Evolutionary conservation across 2,329 filamentous ascomycete species (phyloP), one percentile per base, ranked within the genome.

Genomic region (Coleophoma eucalyptorum): DNA sequence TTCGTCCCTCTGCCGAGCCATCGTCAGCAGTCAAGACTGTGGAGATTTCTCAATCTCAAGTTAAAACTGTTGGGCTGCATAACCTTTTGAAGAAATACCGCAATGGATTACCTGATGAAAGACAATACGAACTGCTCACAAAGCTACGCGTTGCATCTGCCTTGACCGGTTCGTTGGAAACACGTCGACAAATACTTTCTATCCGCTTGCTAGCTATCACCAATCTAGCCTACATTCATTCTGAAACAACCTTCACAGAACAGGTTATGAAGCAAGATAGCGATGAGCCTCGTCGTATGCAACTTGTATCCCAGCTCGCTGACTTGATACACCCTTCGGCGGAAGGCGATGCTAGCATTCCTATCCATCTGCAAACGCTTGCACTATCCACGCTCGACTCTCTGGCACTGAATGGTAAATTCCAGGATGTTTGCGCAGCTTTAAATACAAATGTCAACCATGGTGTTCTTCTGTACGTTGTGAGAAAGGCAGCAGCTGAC

Each of bases 381-480:
- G 89, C 90, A 7, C 76, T 99, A 48, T 81, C 83, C 47, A 80
- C 93, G 1, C 76, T 99, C 46, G 91, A 97, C 65, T 89, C 90
- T n/a, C 77, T 99, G 50, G 84, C 89, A n/a, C 6, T 87, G 84
- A 64, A 90, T 90, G 74, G 79, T 50, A 92, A 90, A 63, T 81
- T 86, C 31, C 75, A 83, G 33, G 94, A 99, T 66, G 87, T 99
- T 20, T 85, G 91, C 56, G 85, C 90, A 40, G 91, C 94, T n/a
- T 75, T 99, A 40, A 96, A 91, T 62, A 90, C 95, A 49, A 96
- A 93, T 60, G 93, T 97, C 35, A 97, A 96, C 62, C 95, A 99
- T 62, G 95, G 94, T 13, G 87, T 97, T 31, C 78, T 99, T 42
- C 87, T 97, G 58, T 97, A 97, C 63, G 81, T 97, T 58, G 87